Conservation (phyloP, 2,329 filamentous ascomycete species). For the Paracamarosporium sp. region DNA sequence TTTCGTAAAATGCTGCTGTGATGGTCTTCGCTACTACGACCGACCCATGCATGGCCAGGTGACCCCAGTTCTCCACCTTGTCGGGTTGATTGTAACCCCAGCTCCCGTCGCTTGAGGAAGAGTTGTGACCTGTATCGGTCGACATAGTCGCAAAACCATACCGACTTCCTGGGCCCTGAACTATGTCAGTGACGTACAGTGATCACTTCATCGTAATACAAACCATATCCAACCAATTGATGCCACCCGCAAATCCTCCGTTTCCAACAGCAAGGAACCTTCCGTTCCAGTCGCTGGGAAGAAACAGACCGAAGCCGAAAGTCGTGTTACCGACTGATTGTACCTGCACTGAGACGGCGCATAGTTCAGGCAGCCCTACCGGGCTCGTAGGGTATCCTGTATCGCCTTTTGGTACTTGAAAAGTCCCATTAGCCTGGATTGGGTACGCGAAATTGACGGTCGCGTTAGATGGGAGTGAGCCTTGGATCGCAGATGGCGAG, state of each 20-base stretch:
- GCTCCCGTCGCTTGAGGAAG: slow-evolving; percentile 34
- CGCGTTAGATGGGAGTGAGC: slow-evolving; percentile 41
- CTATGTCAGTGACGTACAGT: neutral
- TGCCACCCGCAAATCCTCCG: slow-evolving; percentile 55
- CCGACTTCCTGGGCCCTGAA: slow-evolving; percentile 29
- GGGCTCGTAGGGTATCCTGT: slow-evolving; percentile 51
- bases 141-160: slow-evolving; percentile 55
- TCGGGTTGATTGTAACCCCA: slow-evolving; percentile 50
- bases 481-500: slow-evolving; percentile 39
- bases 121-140: slow-evolving; percentile 56
- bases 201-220: neutral
- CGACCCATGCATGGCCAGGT: slow-evolving; percentile 54
- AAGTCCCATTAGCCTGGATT: slow-evolving; percentile 45
- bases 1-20: slow-evolving; percentile 57
- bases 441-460: slow-evolving; percentile 44
- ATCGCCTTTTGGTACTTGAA: slow-evolving; percentile 44
- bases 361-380: slow-evolving; percentile 45
- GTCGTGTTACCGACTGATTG: slow-evolving; percentile 41
- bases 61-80: slow-evolving; percentile 48
- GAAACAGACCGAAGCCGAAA: slow-evolving; percentile 48
- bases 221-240: slow-evolving; percentile 59
- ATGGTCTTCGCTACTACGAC: slow-evolving; percentile 57
- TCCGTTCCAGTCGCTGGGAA: slow-evolving; percentile 48
- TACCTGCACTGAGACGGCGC: slow-evolving; percentile 47
- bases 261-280: slow-evolving; percentile 52